These are phyloP conservation scores for Pistacia integerrima DNA, from an alignment of 345 rosid genomes.

Conservation along the genomic window DNA sequence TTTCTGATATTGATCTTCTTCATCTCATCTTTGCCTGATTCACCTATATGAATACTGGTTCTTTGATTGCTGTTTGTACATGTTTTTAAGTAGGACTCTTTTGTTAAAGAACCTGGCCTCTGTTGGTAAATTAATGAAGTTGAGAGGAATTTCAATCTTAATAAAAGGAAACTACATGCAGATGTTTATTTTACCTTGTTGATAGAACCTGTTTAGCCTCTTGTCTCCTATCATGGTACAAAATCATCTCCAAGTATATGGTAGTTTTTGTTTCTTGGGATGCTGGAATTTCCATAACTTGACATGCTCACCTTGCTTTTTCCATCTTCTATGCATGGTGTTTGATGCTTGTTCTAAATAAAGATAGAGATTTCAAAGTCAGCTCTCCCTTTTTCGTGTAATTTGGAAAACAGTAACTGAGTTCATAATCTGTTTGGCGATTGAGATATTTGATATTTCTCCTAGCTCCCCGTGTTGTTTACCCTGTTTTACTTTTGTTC, in stretches of 20 bases:
- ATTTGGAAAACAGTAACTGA: neutral
- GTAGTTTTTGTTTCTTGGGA: neutral
- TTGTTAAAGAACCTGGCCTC: neutral
- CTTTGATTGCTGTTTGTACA: neutral
- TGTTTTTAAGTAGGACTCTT: no score
- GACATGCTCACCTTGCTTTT: neutral
- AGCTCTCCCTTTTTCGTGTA: neutral
- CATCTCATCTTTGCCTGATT: neutral
- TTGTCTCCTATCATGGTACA: neutral
- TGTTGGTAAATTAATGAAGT: neutral
- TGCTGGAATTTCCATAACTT: neutral
- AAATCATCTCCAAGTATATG: neutral
- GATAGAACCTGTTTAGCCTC: neutral
- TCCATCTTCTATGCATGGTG: neutral
- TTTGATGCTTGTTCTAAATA: conserved; percentile 4
- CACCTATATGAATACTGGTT: neutral
- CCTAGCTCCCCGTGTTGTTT: neutral
- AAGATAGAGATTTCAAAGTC: neutral
- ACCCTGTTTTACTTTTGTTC: neutral
- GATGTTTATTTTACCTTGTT: neutral
- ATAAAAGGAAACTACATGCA: neutral
- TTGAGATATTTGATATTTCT: neutral
- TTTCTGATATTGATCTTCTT: neutral
- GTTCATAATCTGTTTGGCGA: neutral
- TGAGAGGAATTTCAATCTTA: neutral